Percentiles rank a stretch among this genome's conserved stretches.
Evolutionary conservation across 2,329 filamentous ascomycete genomes (phyloP).

Genomic region (Paecilomyces niveus): DNA sequence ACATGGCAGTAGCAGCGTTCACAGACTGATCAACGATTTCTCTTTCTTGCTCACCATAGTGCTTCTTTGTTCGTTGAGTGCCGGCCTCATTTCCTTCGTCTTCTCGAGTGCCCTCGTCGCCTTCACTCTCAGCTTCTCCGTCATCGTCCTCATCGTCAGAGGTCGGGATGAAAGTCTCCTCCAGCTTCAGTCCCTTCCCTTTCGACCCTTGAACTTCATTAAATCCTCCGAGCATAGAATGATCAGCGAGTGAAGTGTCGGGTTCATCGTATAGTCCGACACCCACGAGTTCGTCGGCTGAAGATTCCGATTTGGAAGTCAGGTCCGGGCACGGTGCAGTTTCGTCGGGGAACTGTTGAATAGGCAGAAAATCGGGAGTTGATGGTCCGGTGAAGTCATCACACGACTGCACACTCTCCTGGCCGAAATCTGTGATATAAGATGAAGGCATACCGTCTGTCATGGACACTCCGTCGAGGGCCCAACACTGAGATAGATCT

Average conservation of each 20-base stretch:
- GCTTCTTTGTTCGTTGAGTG: background rate
- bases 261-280: slow-evolving; percentile 75
- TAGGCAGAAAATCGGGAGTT: slow-evolving; percentile 33
- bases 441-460: slow-evolving; percentile 23
- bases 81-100: slow-evolving; percentile 2
- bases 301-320: slow-evolving; percentile 48
- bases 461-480: slow-evolving; percentile 27
- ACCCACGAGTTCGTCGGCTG: slow-evolving; percentile 68
- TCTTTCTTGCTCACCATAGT: background rate
- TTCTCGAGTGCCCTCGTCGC: slow-evolving; percentile 25
- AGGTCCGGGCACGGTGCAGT: slow-evolving; percentile 24
- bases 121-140: slow-evolving; percentile 52
- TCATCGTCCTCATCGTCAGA: slow-evolving; percentile 49
- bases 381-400: slow-evolving; percentile 27
- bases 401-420: slow-evolving; percentile 28
- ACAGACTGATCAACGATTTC: background rate
- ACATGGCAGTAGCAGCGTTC: slow-evolving; percentile 18
- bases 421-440: slow-evolving; percentile 22
- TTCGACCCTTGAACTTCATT: slow-evolving; percentile 36
- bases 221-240: slow-evolving; percentile 49
- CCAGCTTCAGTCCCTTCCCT: slow-evolving; percentile 71
- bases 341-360: slow-evolving; percentile 24
- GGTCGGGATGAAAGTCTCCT: slow-evolving; percentile 68
- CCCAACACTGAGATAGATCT: slow-evolving; percentile 22
- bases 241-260: slow-evolving; percentile 47